Evolutionary conservation across 2,329 filamentous ascomycete species (phyloP).

Genomic region (Penicillium sp.): DNA sequence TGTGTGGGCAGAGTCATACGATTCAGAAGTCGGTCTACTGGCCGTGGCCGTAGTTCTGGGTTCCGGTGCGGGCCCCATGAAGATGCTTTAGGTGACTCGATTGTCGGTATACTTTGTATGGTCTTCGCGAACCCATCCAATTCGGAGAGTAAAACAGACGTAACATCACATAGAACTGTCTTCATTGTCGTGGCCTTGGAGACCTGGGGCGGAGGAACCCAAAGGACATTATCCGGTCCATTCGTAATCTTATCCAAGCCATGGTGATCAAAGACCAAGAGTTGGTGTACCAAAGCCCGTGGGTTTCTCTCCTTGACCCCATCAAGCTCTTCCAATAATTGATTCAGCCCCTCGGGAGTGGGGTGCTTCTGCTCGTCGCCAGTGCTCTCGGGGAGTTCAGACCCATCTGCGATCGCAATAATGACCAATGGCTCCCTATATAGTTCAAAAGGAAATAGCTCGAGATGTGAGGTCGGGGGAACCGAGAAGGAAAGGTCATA

Average conservation of each 20-base stretch:
- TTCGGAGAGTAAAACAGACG: constrained; percentile 70
- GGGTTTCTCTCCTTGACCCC: constrained; percentile 70
- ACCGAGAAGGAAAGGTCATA: constrained; percentile 83
- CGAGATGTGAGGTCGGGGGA: constrained; percentile 74
- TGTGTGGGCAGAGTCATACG: constrained; percentile 79
- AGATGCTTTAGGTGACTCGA: constrained; percentile 69
- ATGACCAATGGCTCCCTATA: constrained; percentile 82
- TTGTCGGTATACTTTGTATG: constrained; percentile 68
- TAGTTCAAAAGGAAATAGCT: constrained; percentile 83
- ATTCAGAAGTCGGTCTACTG: constrained; percentile 59
- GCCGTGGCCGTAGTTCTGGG: constrained; percentile 46
- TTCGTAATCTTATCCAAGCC: constrained; percentile 55
- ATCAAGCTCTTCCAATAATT: constrained; percentile 63
- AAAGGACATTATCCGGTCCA: constrained; percentile 63
- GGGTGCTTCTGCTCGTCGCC: constrained; percentile 34
- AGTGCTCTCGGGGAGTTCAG: constrained; percentile 56
- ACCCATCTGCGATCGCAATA: constrained; percentile 80
- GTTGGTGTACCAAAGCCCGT: constrained; percentile 72
- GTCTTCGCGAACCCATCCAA: constrained; percentile 72
- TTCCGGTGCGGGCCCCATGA: constrained; percentile 52
- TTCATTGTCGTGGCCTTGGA: constrained; percentile 78
- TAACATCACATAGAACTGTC: constrained; percentile 76
- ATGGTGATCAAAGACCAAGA: constrained; percentile 76
- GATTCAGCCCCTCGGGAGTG: constrained; percentile 37
- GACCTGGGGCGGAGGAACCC: constrained; percentile 66